A percentile compares a stretch with the other conserved stretches of the same genome.
Conservation (phyloP, 1,139 yeast species). For the Blastobotrys arbuscula region DNA sequence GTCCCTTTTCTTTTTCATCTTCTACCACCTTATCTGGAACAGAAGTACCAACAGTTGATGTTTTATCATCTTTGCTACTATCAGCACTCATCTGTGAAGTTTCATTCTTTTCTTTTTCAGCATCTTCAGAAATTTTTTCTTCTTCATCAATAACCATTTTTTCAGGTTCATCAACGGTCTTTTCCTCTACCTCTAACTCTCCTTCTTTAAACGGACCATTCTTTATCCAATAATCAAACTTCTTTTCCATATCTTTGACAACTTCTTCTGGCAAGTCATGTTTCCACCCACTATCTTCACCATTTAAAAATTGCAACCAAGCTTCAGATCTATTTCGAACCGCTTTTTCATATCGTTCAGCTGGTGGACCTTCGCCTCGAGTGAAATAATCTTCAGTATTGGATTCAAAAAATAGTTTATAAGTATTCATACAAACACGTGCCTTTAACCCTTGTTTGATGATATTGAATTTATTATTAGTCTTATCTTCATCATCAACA, state of each 20-base stretch:
- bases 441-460: conserved; percentile 73
- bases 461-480: conserved; percentile 27
- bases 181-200: conserved; percentile 17
- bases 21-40: background rate
- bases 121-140: background rate
- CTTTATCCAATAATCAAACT: conserved; percentile 30
- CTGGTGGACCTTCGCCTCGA: conserved; percentile 20
- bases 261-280: conserved; percentile 26
- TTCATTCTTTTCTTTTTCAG: conserved; percentile 12
- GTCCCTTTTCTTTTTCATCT: conserved; percentile 13
- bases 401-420: conserved; percentile 73
- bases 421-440: conserved; percentile 72
- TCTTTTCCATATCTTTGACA: conserved; percentile 23
- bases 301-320: conserved; percentile 28
- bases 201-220: conserved; percentile 16
- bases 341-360: conserved; percentile 19
- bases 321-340: conserved; percentile 19
- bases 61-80: conserved; percentile 18
- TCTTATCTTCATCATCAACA: conserved; percentile 57
- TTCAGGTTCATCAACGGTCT: conserved; percentile 1
- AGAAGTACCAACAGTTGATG: background rate
- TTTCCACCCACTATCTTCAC: conserved; percentile 35
- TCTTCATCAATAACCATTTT: conserved; percentile 12
- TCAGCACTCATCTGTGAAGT: conserved; percentile 12
- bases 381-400: conserved; percentile 80